A percentile compares a stretch with the other conserved stretches of the same genome.
Conservation (phyloP, 2,329 filamentous ascomycete genomes). For the Fusarium luffae region DNA sequence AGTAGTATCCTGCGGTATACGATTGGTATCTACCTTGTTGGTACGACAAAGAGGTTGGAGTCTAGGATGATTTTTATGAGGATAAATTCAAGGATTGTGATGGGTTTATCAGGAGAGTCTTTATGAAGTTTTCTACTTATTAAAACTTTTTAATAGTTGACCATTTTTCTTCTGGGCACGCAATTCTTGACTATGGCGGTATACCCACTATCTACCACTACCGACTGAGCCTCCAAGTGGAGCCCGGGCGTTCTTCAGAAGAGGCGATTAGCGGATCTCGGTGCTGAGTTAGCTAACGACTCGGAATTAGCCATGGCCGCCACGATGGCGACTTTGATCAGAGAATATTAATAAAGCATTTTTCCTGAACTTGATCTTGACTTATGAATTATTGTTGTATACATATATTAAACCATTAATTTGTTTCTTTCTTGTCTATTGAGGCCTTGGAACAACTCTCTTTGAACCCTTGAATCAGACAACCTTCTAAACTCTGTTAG, state of each 20-base stretch:
- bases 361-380: background rate
- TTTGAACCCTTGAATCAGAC: constrained; percentile 2
- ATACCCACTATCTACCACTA: constrained; percentile 30
- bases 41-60: background rate
- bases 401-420: background rate
- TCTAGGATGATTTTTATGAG: background rate
- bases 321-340: background rate
- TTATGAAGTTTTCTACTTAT: background rate
- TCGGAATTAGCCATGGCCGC: background rate
- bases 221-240: constrained; percentile 13
- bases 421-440: background rate
- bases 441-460: background rate
- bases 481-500: constrained; percentile 20
- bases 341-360: background rate
- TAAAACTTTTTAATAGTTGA: background rate
- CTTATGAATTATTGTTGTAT: background rate
- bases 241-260: background rate
- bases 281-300: background rate
- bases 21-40: constrained; percentile 14
- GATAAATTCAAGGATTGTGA: background rate
- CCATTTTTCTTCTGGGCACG: constrained; percentile 9
- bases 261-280: constrained; percentile 33
- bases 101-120: background rate
- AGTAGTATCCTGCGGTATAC: constrained; percentile 27
- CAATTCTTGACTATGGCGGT: constrained; percentile 9